Conservation (phyloP, 2,329 filamentous ascomycete species). For the Helicocarpus griseus region DNA sequence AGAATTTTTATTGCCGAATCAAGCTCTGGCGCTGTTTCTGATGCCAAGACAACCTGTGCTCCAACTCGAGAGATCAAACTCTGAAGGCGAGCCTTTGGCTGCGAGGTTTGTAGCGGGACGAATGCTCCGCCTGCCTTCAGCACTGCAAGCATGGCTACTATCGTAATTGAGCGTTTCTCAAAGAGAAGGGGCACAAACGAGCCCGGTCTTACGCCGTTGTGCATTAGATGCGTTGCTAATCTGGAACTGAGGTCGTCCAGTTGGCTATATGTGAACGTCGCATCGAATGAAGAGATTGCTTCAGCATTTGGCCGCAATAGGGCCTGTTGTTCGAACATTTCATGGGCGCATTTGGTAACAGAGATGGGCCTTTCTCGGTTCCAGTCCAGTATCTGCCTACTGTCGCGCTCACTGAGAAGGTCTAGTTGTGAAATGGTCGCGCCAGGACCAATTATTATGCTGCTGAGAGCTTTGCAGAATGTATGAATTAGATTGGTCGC, state of each 20-base stretch:
- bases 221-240: background rate
- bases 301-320: slow-evolving; percentile 1
- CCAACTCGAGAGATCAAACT: slow-evolving; percentile 7
- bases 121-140: slow-evolving; percentile 18
- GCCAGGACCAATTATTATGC: background rate
- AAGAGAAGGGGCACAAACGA: slow-evolving; percentile 25
- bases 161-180: slow-evolving; percentile 27
- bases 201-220: background rate
- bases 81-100: slow-evolving; percentile 22
- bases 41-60: slow-evolving; percentile 3
- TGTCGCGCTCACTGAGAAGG: background rate
- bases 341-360: background rate
- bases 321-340: background rate
- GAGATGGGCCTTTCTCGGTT: background rate
- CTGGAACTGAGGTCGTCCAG: background rate
- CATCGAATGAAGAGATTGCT: slow-evolving; percentile 15
- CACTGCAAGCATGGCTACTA: slow-evolving; percentile 17
- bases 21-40: background rate
- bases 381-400: background rate
- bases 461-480: background rate
- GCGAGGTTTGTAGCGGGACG: slow-evolving; percentile 18
- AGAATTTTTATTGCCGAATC: background rate
- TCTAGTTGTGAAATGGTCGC: background rate
- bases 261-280: slow-evolving; percentile 7
- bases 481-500: background rate